phyloP scores from a whole-genome alignment of 2,329 filamentous ascomycete genomes.

The Fusarium sp. region DNA sequence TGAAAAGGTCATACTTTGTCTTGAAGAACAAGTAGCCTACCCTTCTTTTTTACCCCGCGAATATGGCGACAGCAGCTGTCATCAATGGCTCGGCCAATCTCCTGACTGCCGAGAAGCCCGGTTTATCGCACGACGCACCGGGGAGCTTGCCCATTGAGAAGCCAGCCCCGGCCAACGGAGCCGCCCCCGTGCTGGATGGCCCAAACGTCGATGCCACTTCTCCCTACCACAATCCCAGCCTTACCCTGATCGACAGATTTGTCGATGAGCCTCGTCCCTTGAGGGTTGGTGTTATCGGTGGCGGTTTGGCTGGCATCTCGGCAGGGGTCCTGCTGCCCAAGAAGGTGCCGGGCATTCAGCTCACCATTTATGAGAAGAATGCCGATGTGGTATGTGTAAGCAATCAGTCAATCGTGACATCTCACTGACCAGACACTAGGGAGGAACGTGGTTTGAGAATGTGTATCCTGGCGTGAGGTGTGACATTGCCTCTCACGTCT shows the following conservation, averaged over 20 bases:
- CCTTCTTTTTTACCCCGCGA: background rate
- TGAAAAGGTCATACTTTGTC: background rate
- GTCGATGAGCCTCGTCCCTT: conserved; percentile 52
- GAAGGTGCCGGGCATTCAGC: conserved; percentile 75
- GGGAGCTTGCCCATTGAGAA: conserved; percentile 12
- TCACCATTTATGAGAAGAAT: conserved; percentile 78
- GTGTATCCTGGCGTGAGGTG: conserved; percentile 75
- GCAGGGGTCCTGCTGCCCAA: conserved; percentile 74
- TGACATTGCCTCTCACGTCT: conserved; percentile 77
- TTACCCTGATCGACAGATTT: conserved; percentile 47
- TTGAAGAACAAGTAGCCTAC: background rate
- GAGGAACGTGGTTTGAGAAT: conserved; percentile 67
- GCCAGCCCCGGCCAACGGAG: conserved; percentile 15
- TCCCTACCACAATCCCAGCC: conserved; percentile 36
- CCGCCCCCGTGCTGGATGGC: conserved; percentile 15
- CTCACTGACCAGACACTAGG: conserved; percentile 44
- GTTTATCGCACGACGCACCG: background rate
- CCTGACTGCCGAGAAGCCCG: conserved; percentile 6
- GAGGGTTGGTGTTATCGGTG: conserved; percentile 53
- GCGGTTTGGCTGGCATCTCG: conserved; percentile 54
- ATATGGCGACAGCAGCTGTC: conserved; percentile 21
- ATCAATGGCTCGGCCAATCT: conserved; percentile 16
- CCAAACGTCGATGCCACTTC: conserved; percentile 30
- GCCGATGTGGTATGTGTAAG: conserved; percentile 69
- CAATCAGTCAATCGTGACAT: rapidly evolving